These are phyloP conservation scores for Acer yangbiense DNA, from an alignment of 345 rosid genomes.

Conservation along the genomic window DNA sequence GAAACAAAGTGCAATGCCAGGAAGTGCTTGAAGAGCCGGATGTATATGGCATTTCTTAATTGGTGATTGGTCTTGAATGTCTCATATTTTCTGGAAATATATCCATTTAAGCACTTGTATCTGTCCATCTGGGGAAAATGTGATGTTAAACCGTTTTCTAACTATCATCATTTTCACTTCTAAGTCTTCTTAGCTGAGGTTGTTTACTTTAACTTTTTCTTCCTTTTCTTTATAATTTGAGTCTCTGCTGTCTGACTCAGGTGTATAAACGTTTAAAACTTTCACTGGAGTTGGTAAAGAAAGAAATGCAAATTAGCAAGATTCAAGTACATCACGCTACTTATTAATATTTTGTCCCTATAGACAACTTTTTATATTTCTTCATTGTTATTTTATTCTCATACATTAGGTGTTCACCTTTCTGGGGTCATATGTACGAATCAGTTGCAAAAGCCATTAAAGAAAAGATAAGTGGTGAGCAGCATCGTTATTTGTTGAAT, in stretches of 20 bases:
- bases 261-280: constrained; percentile 86
- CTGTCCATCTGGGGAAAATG: background rate
- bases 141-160: background rate
- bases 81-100: background rate
- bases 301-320: constrained; percentile 96
- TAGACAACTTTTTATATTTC: constrained; percentile 1
- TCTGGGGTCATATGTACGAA: constrained; percentile 52
- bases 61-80: background rate
- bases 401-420: background rate
- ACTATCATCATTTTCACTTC: no score
- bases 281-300: constrained; percentile 84
- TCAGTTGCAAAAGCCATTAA: constrained; percentile 96
- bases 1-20: constrained; percentile 80
- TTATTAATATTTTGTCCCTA: background rate
- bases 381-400: constrained; percentile 15
- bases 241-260: constrained; percentile 26
- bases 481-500: constrained; percentile 91
- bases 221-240: background rate
- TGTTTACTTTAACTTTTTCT: background rate
- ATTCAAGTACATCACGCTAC: constrained; percentile 65
- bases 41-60: constrained; percentile 50
- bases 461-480: constrained; percentile 98
- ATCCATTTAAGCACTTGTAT: background rate
- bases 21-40: constrained; percentile 96
- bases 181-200: background rate